Evolutionary conservation across 805 yeast species (phyloP), one percentile per base, ranked within the genome.

Genomic region (Yarrowia deformans): DNA sequence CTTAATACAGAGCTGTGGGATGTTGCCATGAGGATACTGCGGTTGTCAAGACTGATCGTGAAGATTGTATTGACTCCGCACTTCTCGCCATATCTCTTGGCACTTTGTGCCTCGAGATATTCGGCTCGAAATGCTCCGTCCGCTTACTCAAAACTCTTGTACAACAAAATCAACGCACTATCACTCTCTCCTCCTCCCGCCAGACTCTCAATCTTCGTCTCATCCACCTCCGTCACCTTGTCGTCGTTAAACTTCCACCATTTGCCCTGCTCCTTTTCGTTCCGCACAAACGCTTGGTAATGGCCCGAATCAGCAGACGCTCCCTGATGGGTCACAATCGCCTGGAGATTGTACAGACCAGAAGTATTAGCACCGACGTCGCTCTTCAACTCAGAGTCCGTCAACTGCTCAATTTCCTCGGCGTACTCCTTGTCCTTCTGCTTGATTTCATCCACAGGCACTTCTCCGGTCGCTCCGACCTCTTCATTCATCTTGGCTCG

Each of bases 151-250:
- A 89, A 85, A 8, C 92, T 96, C 77, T 89, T 89, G 82, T 95
- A 95, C 69, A 95, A 80, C 73, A 94, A 83, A 69, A 95, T 88
- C 78, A 95, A 85, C 1, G 99, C 99, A 75, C 95, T 88, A 79
- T 95, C 99, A 74, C 97, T 70, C 81, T 96, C 99, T 70, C 98
- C 98, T 69, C 99, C 99, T 54, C 99, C 99, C 6, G 98, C 90
- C 73, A 95, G 83, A 69, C 85, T 79, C 78, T 93, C 97, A 71
- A 95, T 87, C 76, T 87, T 91, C 66, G 93, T 95, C 75, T 87
- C 90, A 71, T 84, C 87, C n/a, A 93, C 93, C 50, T 83, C 81
- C 8, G 86, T 81, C 18, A 95, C 97, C 77, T 89, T 89, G 79
- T 93, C 97, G 79, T 95, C 99, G 77, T 95, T 93, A 80, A 91